Percentiles rank a stretch among this genome's conserved stretches.
These are phyloP conservation scores for Candolleomyces eurysporus DNA, from an alignment of 768 basidiomycete species.

Conservation along the genomic window DNA sequence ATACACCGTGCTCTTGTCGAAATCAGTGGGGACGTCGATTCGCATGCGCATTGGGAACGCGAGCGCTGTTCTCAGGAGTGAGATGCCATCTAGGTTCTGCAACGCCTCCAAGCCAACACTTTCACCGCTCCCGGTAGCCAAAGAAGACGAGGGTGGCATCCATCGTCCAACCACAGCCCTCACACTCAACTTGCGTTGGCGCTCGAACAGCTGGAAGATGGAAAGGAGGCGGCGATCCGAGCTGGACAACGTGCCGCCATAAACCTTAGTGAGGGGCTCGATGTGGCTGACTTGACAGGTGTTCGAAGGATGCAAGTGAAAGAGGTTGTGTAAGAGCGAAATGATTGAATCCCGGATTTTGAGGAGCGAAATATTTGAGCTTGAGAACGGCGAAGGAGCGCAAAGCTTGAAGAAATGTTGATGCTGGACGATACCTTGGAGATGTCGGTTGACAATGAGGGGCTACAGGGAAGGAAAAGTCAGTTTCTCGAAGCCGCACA, in stretches of 20 bases:
- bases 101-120: constrained; percentile 61
- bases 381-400: constrained; percentile 21
- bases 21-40: constrained; percentile 24
- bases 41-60: constrained; percentile 63
- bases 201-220: constrained; percentile 79
- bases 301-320: constrained; percentile 73
- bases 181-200: constrained; percentile 62
- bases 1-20: constrained; percentile 19
- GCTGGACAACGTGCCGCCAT: constrained; percentile 66
- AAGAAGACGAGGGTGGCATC: constrained; percentile 40
- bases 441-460: constrained; percentile 64
- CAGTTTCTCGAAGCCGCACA: neutral
- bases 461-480: constrained; percentile 43
- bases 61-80: constrained; percentile 69
- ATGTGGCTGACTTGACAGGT: constrained; percentile 85
- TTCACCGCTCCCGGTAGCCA: constrained; percentile 32
- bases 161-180: constrained; percentile 63
- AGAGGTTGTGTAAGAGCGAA: constrained; percentile 62
- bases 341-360: constrained; percentile 43
- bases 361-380: constrained; percentile 17
- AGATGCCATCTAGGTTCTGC: constrained; percentile 63
- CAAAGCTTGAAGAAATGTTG: constrained; percentile 51
- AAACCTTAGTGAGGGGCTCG: constrained; percentile 72
- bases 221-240: constrained; percentile 68
- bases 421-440: constrained; percentile 77